phyloP scores from a whole-genome alignment of 2,329 filamentous ascomycete genomes.

The Fusarium sp. region DNA sequence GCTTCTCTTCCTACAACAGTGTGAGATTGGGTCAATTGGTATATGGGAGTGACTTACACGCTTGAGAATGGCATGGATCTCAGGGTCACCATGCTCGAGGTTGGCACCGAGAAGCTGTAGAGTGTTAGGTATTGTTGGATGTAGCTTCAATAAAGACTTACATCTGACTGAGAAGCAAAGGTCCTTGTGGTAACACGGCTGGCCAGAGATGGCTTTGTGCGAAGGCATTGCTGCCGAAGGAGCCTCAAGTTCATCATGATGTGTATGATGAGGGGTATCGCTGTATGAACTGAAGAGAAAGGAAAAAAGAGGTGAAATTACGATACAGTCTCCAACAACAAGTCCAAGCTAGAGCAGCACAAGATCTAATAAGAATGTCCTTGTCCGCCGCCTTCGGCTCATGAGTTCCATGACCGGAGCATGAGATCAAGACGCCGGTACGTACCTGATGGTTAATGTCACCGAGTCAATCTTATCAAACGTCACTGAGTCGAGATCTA shows the following conservation, averaged over 20 bases:
- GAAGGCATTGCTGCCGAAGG: conserved; percentile 39
- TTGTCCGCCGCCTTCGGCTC: conserved; percentile 27
- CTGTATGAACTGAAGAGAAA: not conserved
- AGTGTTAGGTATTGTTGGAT: conserved; percentile 3
- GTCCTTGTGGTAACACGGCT: conserved; percentile 30
- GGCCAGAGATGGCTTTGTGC: conserved; percentile 35
- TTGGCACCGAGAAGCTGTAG: conserved; percentile 76
- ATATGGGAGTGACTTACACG: conserved; percentile 64
- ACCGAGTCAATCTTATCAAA: conserved; percentile 33
- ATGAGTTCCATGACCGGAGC: conserved; percentile 31
- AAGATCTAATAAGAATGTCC: conserved; percentile 32
- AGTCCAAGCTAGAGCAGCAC: conserved; percentile 13
- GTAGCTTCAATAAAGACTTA: not conserved
- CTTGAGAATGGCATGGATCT: conserved; percentile 85
- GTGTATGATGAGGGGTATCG: conserved; percentile 8
- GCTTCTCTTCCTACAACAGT: conserved; percentile 77
- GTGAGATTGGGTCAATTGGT: not conserved
- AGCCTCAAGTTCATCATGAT: conserved; percentile 39
- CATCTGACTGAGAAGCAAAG: conserved; percentile 38
- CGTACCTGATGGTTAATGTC: conserved; percentile 18
- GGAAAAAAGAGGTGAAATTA: not conserved
- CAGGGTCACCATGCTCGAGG: conserved; percentile 82
- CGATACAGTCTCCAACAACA: not conserved
- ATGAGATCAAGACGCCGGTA: conserved; percentile 7
- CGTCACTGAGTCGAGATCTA: conserved; percentile 35